phyloP scores from a whole-genome alignment of 1,139 yeast species.

The Suhomyces maxii region DNA sequence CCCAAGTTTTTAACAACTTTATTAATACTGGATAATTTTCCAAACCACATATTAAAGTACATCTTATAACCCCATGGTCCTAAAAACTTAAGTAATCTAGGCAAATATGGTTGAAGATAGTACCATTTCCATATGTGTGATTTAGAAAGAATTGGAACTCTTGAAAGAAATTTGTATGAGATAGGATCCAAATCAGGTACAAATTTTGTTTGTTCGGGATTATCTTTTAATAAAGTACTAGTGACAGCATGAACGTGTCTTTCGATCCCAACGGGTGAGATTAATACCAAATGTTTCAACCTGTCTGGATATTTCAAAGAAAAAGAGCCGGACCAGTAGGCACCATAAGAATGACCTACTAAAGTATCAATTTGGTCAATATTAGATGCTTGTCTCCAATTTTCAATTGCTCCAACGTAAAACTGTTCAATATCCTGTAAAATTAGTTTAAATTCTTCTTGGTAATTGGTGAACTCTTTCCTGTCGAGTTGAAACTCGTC shows the following conservation, averaged over 20 bases:
- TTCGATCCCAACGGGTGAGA: conserved; percentile 92
- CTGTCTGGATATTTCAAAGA: conserved; percentile 50
- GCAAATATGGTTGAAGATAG: conserved; percentile 42
- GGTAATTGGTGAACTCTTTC: conserved; percentile 28
- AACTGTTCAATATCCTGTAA: conserved; percentile 41
- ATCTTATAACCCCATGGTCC: conserved; percentile 55
- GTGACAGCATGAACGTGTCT: conserved; percentile 63
- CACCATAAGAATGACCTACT: conserved; percentile 50
- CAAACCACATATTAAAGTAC: conserved; percentile 48
- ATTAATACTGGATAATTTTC: conserved; percentile 46
- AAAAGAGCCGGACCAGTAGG: conserved; percentile 48
- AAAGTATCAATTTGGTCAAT: conserved; percentile 41
- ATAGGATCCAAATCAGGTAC: conserved; percentile 42
- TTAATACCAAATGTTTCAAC: conserved; percentile 65
- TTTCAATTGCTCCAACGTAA: conserved; percentile 38
- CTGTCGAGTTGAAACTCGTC: conserved; percentile 34
- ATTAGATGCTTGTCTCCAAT: conserved; percentile 35
- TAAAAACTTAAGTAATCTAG: conserved; percentile 40
- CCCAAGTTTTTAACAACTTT: conserved; percentile 38
- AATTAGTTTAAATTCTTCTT: conserved; percentile 41
- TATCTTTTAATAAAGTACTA: conserved; percentile 25
- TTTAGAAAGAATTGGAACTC: conserved; percentile 43
- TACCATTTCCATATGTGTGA: conserved; percentile 40
- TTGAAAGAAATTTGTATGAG: conserved; percentile 38
- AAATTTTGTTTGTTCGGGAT: conserved; percentile 14